These are phyloP conservation scores for Hylodesmum podocarpum DNA, from an alignment of 306 rosid genomes.

Conservation along the genomic window DNA sequence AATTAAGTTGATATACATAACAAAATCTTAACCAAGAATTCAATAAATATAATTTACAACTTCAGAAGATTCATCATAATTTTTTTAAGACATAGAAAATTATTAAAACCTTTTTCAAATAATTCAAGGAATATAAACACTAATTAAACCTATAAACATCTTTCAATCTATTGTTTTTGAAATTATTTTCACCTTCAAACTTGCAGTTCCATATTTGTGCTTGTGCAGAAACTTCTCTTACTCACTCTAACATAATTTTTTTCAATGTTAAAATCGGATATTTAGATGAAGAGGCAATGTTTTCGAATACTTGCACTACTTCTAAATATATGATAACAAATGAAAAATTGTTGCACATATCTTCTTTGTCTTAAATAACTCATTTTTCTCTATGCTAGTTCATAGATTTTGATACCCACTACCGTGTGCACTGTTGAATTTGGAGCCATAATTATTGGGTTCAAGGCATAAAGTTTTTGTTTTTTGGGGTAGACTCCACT, in stretches of 20 bases:
- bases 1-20: too few species aligned
- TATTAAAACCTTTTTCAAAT: too few species aligned
- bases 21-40: too few species aligned
- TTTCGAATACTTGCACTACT: not conserved
- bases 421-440: not conserved
- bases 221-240: not conserved
- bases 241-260: not conserved
- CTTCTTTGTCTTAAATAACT: not conserved
- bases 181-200: not conserved
- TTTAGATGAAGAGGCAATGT: not conserved
- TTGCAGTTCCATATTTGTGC: not conserved
- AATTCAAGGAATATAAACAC: not conserved
- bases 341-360: not conserved
- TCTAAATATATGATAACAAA: not conserved
- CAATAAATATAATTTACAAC: too few species aligned
- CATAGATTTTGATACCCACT: constrained; percentile 18
- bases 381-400: not conserved
- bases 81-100: too few species aligned
- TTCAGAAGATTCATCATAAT: too few species aligned
- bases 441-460: constrained; percentile 18
- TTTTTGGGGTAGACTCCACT: constrained; percentile 6
- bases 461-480: constrained; percentile 20
- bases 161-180: not conserved
- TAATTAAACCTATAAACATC: not conserved
- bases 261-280: not conserved